These are phyloP conservation scores for Fagus sylvatica DNA, from an alignment of 306 rosid species.

Conservation along the genomic window DNA sequence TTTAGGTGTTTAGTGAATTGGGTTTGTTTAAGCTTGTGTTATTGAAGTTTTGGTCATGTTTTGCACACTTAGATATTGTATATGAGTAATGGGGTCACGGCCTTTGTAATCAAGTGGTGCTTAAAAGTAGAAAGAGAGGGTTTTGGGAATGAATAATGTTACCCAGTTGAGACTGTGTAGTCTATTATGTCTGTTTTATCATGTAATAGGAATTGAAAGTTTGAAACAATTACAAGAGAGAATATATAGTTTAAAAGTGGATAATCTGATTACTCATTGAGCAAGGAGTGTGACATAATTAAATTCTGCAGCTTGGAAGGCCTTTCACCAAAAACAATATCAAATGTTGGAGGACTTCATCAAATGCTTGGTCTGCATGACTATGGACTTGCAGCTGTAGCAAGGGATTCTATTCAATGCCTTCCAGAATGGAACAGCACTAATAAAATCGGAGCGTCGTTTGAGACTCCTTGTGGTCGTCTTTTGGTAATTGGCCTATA, in stretches of 20 bases:
- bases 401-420: conserved; percentile 71
- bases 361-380: conserved; percentile 59
- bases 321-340: conserved; percentile 54
- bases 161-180: too few species aligned
- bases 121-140: not conserved
- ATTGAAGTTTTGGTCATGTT: not conserved
- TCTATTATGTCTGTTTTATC: too few species aligned
- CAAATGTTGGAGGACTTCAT: conserved; percentile 80
- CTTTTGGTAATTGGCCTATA: conserved; percentile 51
- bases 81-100: not conserved
- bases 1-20: conserved; percentile 17
- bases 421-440: conserved; percentile 66
- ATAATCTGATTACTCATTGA: not conserved
- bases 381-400: conserved; percentile 62
- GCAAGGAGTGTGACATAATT: not conserved
- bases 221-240: not conserved
- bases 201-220: too few species aligned
- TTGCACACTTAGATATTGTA: not conserved
- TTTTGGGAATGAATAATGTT: not conserved
- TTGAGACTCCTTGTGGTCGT: conserved; percentile 89
- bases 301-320: conserved; percentile 70
- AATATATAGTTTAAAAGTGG: not conserved
- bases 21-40: conserved; percentile 1
- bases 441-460: conserved; percentile 70
- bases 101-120: not conserved